Conservation (phyloP, 1,139 yeast genomes). For the Yamadazyma pseudoaaseri region DNA sequence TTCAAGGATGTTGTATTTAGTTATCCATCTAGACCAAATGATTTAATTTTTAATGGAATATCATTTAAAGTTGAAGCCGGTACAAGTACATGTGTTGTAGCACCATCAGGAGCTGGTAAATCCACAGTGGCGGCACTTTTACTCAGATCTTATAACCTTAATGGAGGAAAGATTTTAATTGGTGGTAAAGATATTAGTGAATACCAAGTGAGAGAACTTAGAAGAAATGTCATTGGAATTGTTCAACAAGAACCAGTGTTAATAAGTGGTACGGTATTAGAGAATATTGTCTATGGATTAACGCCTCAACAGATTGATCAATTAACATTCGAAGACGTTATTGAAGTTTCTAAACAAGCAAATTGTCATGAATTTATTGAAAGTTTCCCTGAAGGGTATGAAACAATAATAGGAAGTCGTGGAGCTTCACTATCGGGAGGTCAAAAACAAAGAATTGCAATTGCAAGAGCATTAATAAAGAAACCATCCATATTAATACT, state of each 20-base stretch:
- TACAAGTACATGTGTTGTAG: slow-evolving; percentile 84
- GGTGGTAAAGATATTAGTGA: slow-evolving; percentile 65
- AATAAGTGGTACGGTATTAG: slow-evolving; percentile 74
- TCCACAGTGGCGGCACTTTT: slow-evolving; percentile 78
- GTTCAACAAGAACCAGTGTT: slow-evolving; percentile 90
- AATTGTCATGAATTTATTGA: slow-evolving; percentile 55
- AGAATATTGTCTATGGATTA: slow-evolving; percentile 77
- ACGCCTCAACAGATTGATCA: slow-evolving; percentile 48
- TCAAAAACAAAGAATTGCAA: slow-evolving; percentile 85
- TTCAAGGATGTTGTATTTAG: slow-evolving; percentile 68
- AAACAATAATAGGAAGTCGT: slow-evolving; percentile 52
- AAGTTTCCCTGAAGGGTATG: slow-evolving; percentile 52
- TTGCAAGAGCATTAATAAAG: slow-evolving; percentile 76
- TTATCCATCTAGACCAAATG: slow-evolving; percentile 88
- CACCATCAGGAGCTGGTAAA: slow-evolving; percentile 91
- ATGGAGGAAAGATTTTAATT: slow-evolving; percentile 57
- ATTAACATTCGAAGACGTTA: slow-evolving; percentile 41
- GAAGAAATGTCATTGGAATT: slow-evolving; percentile 69
- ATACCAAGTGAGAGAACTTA: slow-evolving; percentile 69
- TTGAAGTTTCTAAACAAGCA: slow-evolving; percentile 47
- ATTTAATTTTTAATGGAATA: slow-evolving; percentile 64
- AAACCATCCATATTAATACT: slow-evolving; percentile 61
- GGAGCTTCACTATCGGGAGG: slow-evolving; percentile 77
- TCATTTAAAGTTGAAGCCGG: slow-evolving; percentile 62
- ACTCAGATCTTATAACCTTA: slow-evolving; percentile 63